Evolutionary conservation across 2,329 filamentous ascomycete genomes (phyloP).

Genomic region (Nemania sp.): DNA sequence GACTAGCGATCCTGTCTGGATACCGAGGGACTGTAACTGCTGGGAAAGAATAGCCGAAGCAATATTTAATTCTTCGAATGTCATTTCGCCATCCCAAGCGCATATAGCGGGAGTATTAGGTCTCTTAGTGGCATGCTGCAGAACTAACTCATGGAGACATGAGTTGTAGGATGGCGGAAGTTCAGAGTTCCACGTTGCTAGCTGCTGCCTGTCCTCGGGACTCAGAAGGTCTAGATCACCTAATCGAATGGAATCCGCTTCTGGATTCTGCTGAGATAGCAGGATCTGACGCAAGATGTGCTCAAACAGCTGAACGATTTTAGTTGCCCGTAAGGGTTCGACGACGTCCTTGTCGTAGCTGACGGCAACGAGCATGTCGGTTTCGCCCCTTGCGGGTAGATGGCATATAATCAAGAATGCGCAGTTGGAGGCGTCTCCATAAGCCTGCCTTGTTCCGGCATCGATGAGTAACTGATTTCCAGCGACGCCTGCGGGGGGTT

Average conservation of each 20-base stretch:
- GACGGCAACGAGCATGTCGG: slow-evolving; percentile 11
- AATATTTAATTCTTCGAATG: slow-evolving; percentile 12
- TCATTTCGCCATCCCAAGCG: slow-evolving; percentile 34
- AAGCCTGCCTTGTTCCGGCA: not conserved
- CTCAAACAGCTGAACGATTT: slow-evolving; percentile 22
- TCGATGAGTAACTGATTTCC: not conserved
- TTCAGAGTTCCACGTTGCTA: slow-evolving; percentile 21
- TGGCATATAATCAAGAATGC: slow-evolving; percentile 25
- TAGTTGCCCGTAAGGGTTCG: not conserved
- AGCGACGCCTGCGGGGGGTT: not conserved
- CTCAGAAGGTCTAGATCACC: slow-evolving; percentile 15
- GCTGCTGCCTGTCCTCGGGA: slow-evolving; percentile 22
- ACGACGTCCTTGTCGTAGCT: slow-evolving; percentile 24
- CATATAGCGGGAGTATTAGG: slow-evolving; percentile 17
- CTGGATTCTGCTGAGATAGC: not conserved
- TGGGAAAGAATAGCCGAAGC: slow-evolving; percentile 13
- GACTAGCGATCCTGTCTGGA: slow-evolving; percentile 9
- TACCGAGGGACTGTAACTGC: slow-evolving; percentile 15
- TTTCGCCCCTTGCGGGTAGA: slow-evolving; percentile 14
- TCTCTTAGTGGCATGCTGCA: not conserved
- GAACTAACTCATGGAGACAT: slow-evolving; percentile 21
- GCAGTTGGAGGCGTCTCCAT: slow-evolving; percentile 5
- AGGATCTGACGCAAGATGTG: slow-evolving; percentile 24
- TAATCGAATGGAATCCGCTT: slow-evolving; percentile 8
- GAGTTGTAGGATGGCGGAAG: slow-evolving; percentile 3